Base-by-base conservation (phyloP, 495 filamentous ascomycete species). In the Acidomyces sp. region DNA sequence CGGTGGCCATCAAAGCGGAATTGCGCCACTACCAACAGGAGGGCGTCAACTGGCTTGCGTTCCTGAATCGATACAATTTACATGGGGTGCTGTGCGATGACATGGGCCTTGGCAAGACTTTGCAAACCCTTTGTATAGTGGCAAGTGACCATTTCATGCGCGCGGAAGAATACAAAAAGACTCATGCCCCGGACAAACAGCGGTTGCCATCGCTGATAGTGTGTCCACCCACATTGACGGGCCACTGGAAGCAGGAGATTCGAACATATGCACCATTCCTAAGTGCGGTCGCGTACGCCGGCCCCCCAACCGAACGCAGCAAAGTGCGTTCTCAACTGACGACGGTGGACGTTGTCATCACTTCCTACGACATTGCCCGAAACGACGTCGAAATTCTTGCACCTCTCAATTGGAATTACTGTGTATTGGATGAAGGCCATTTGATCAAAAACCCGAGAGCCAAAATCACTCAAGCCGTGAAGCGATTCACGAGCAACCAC, bases 71-170 rank as follows among this genome's bases (percentile, higher is more conserved):
- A 26, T 97, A 94, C 55, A 85, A 96, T 58, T 74, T 97, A 12
- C 90, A 97, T 49, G 90, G 90, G 27, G 93, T 97, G 62, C 84
- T 97, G 39, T 97, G 90, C 57, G 90, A 97, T 55, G 90, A 97
- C 56, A 97, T 97, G 90, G 90, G 90, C 49, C 82, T 97, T 31
- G 90, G 90, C 23, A 97, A 97, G 61, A 97, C 90, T 1, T 67
- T 97, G 16, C 90, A 97, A 60, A 97, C 90, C 0, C 73, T 97
- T 31, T 96, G 92, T 56, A 96, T 97, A 53, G 87, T 97, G 33
- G 88, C 90, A 6, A 93, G 84, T 62, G 90, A 97, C 57, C 90
- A 97, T 57, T 86, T 94, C 55, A 66, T 90, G 57, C 81, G 90
- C 32, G 84, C 80, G 5, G 83, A 95, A 54, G 85, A 95, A 56